These are phyloP conservation scores for Daucus carota DNA, from an alignment of 129 eudicot species.

Conservation along the genomic window DNA sequence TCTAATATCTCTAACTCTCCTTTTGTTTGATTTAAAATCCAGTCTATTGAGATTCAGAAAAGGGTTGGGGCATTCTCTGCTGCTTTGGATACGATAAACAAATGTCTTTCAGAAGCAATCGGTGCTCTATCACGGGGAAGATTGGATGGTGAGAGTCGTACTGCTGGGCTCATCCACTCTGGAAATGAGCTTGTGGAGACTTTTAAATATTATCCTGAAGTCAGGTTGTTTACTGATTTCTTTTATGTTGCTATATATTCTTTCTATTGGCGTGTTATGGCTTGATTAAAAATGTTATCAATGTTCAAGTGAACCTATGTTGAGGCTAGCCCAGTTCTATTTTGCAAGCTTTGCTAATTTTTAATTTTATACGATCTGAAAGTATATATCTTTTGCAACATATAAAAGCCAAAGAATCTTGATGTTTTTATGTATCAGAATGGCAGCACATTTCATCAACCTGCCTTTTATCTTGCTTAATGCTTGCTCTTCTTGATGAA, in stretches of 20 bases:
- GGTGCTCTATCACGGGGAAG: slow-evolving; percentile 84
- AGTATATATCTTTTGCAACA: background rate
- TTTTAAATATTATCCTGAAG: slow-evolving; percentile 67
- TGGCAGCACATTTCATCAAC: background rate
- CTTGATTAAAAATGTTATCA: background rate
- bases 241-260: background rate
- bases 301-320: background rate
- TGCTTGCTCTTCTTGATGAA: background rate
- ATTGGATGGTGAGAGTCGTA: slow-evolving; percentile 85
- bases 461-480: background rate
- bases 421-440: background rate
- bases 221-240: slow-evolving; percentile 39
- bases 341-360: background rate
- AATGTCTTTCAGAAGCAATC: slow-evolving; percentile 85
- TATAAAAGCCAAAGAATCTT: slow-evolving; percentile 2
- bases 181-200: slow-evolving; percentile 83
- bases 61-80: slow-evolving; percentile 94
- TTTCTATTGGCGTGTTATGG: background rate
- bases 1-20: background rate
- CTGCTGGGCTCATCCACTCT: slow-evolving; percentile 72
- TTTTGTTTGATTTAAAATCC: slow-evolving; percentile 17
- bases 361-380: background rate
- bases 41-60: slow-evolving; percentile 87
- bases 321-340: background rate
- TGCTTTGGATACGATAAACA: slow-evolving; percentile 83